Evolutionary conservation across 1,284 basidiomycete species (phyloP), one percentile per base, ranked within the genome.

Genomic region (Rhodotorula sp.): DNA sequence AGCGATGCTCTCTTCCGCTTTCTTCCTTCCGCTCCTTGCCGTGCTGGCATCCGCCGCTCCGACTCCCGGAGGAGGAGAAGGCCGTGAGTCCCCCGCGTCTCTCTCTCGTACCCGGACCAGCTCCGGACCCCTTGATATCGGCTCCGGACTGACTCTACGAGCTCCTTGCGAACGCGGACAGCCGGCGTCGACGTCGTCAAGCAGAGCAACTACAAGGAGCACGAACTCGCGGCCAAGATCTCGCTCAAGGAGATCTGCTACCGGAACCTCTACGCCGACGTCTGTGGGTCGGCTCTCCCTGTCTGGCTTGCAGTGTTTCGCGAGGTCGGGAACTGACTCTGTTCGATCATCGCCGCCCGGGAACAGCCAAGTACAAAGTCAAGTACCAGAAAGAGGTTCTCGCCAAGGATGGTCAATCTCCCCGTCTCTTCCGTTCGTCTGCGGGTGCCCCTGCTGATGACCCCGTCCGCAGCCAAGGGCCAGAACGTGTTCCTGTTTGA

Each of bases 261-360:
- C 61, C 50, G 61, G 38, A 62, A 62, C 61, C 61, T 62, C n/a
- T 62, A 62, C 38, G 61, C 61, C 16, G 52, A 62, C 50, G 61
- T 45, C 38, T 19, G 60, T 61, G 60, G 31, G 60, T 61, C 59
- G 5, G 4, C 18, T 18, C 23, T 26, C 43, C 16, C 43, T 15
- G 12, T 48, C n/a, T 15, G 19, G 23, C 12, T n/a, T 12, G 6
- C 38, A 34, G 34, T 34, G 34, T 34, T 8, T 34, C 8, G 34
- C 5, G 34, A 34, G 34, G 28, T 28, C 34, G 34, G 34, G 34
- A 34, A 8, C 26, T 57, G 55, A 19, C 34, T 34, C 43, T 19
- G 14, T 26, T 21, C 52, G 19, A 8, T 52, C 50, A 10, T 19
- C 21, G 19, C 38, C 38, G 38, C 38, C 34, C 5, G 49, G 49